Evolutionary conservation across 2,329 filamentous ascomycete species (phyloP).

Genomic region (Sclerotinia subarctica): DNA sequence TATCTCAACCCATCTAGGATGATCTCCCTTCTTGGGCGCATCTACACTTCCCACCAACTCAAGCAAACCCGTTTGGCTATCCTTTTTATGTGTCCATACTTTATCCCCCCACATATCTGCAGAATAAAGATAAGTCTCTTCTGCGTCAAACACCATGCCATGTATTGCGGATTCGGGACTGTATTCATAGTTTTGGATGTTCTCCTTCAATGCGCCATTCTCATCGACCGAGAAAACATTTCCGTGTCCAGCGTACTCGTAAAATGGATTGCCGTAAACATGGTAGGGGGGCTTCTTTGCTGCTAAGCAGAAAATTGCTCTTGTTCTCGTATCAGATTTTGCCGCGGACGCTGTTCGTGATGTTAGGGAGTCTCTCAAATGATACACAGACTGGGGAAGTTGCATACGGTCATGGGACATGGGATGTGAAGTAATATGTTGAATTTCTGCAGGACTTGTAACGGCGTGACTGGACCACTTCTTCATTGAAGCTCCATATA

Average conservation of each 20-base stretch:
- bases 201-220: constrained; percentile 56
- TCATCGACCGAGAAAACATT: constrained; percentile 67
- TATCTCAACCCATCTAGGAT: constrained; percentile 85
- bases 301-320: constrained; percentile 84
- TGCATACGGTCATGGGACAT: constrained; percentile 40
- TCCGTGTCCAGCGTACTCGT: constrained; percentile 77
- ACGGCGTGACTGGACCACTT: constrained; percentile 84
- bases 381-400: constrained; percentile 45
- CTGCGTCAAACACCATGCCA: constrained; percentile 76
- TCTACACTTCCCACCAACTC: constrained; percentile 69
- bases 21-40: constrained; percentile 68
- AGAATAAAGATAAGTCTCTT: constrained; percentile 73
- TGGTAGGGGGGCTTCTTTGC: constrained; percentile 73
- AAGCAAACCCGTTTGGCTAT: constrained; percentile 56
- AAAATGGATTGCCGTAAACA: constrained; percentile 89
- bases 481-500: constrained; percentile 91
- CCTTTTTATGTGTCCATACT: constrained; percentile 81
- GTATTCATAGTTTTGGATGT: constrained; percentile 72
- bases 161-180: constrained; percentile 69
- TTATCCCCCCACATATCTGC: constrained; percentile 76
- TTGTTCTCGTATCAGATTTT: constrained; percentile 70
- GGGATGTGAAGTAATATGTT: constrained; percentile 46
- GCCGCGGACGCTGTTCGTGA: constrained; percentile 55
- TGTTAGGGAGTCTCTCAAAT: constrained; percentile 16
- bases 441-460: constrained; percentile 70